Base-by-base conservation (phyloP, 768 basidiomycete species). In the Calocybe cyanea region DNA sequence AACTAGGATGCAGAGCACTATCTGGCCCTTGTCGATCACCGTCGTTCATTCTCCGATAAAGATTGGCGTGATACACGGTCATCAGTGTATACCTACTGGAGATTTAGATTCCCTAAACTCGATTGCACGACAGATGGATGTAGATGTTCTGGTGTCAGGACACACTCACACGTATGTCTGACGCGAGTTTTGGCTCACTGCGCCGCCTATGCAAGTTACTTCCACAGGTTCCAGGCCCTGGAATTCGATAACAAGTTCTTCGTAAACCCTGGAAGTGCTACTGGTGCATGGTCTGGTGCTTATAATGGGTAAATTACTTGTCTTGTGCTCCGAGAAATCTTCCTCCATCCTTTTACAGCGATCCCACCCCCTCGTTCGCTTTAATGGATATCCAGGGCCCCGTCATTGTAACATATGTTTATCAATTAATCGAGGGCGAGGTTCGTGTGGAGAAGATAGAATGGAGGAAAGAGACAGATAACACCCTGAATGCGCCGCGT, bases 311-410 rank as follows among this genome's bases (percentile, higher is more conserved):
- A 56, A 21, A 40, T 25, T 14, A 9, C 30, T 18, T 17, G 24
- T 18, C 7, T 18, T 35, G 42, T 20, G 21, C 17, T 33, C 32
- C n/a, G 8, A 35, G 44, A 18, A 48, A 20, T 33, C 36, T 38
- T 14, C 24, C 24, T 46, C 57, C 38, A 50, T n/a, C 24, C 15
- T 2, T 32, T 32, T 6, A n/a, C 56, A 93, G 92, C 3, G 91
- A 92, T 21, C 83, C 87, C 2, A 92, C 79, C 1, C 95, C 96
- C 0, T 93, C 92, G 2, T 99, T 99, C 59, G 96, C 96, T 0
- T 69, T 98, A 36, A 92, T 99, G 87, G 96, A 98, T 62, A 85
- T 99, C 28, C 96, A 99, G 67, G 96, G 96, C 4, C 82, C 91
- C 2, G 92, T 95, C 7, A 89, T 99, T 25, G 93, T 96, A 20